Evolutionary conservation across 1,284 basidiomycete genomes (phyloP), one percentile per base, ranked within the genome.

Genomic region (Caloboletus firmus): DNA sequence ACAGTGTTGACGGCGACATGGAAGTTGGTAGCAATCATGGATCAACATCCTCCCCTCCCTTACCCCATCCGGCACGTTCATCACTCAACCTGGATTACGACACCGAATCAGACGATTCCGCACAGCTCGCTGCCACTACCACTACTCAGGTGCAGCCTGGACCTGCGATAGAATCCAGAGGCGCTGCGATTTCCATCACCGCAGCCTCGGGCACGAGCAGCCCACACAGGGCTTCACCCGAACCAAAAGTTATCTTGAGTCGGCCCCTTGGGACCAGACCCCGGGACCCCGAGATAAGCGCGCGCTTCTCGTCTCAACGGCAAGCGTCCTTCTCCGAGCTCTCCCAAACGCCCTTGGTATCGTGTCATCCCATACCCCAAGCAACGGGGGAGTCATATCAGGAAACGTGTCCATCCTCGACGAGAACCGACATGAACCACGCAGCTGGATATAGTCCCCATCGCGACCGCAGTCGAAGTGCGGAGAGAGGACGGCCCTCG

Each of bases 401-500:
- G 53, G 66, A 61, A 46, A 28, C 12, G 30, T 45, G 54, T 39
- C 42, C 44, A 37, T 52, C 44, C 45, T 51, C 50, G 54, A 47
- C 45, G 34, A 34, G 30, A 37, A 43, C 39, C 20, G 30, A 51
- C 15, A 34, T 17, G 42, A 44, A 49, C 34, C 49, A 39, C 15
- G 45, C 32, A 13, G 40, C 36, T 41, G 53, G 51, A 51, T 50
- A 47, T 52, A 18, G 32, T 10, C n/a, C 31, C 4, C 50, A 46
- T 28, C 66, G 56, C 36, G 52, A 57, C 30, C 57, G 54, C n/a
- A 58, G 58, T 49, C 51, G 37, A 28, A 60, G 58, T 36, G 49
- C 51, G 70, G 66, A 60, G 35, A 35, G 54, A 63, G 70, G 59
- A 49, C 64, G 67, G 59, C 58, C 57, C 6, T 43, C 26, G 59